Percentiles rank a stretch among this genome's conserved stretches.
These are phyloP conservation scores for Lentithecium fluviatile DNA, from an alignment of 495 filamentous ascomycete species.

Conservation along the genomic window DNA sequence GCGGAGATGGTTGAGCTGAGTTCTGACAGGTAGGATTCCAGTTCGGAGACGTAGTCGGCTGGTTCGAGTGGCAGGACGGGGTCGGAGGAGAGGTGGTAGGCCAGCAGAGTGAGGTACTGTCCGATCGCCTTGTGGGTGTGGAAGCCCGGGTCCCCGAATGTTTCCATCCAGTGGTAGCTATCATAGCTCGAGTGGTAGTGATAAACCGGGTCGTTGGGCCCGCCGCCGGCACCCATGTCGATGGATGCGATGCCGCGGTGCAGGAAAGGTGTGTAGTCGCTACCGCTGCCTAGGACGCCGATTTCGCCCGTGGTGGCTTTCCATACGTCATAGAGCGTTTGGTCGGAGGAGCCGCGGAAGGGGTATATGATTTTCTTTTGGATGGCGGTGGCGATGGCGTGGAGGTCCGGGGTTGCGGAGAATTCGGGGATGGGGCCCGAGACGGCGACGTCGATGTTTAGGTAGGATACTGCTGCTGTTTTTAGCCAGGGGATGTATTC, in stretches of 20 bases:
- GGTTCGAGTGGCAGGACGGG: conserved; percentile 42
- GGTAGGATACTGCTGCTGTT: conserved; percentile 52
- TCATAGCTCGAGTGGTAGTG: conserved; percentile 43
- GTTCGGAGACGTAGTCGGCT: conserved; percentile 17
- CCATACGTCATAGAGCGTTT: conserved; percentile 44
- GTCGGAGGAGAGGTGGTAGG: conserved; percentile 42
- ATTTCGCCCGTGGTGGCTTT: conserved; percentile 26
- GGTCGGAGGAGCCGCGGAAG: conserved; percentile 29
- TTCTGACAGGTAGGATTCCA: conserved; percentile 18
- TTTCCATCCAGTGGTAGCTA: conserved; percentile 40
- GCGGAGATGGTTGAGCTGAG: conserved; percentile 11
- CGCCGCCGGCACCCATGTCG: conserved; percentile 35
- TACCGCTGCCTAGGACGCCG: conserved; percentile 37
- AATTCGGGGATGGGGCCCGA: conserved; percentile 43
- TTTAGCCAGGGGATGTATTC: conserved; percentile 41
- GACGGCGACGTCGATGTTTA: conserved; percentile 65
- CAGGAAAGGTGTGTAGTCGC: conserved; percentile 40
- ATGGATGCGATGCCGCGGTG: conserved; percentile 37
- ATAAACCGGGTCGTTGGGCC: conserved; percentile 37
- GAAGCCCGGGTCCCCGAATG: conserved; percentile 41
- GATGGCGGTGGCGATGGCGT: conserved; percentile 24
- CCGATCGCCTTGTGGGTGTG: conserved; percentile 36
- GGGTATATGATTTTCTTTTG: conserved; percentile 39
- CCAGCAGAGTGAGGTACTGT: conserved; percentile 41
- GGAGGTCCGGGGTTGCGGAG: conserved; percentile 37